Evolutionary conservation across 2,329 filamentous ascomycete genomes (phyloP).

Genomic region (Apiospora kogelbergensis): DNA sequence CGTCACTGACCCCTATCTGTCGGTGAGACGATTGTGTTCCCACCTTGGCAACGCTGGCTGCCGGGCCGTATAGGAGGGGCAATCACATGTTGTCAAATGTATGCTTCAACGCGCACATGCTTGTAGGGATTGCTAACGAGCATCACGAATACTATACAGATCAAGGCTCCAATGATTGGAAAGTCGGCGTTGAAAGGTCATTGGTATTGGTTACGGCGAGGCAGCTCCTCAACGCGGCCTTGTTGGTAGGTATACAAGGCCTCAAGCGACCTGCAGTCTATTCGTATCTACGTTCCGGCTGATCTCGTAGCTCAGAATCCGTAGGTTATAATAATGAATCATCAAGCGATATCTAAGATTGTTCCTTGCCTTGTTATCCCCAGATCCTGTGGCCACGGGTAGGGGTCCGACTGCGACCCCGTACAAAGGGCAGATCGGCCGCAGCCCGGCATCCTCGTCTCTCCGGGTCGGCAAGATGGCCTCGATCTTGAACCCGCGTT

Average conservation of each 20-base stretch:
- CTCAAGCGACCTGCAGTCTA: slow-evolving; percentile 25
- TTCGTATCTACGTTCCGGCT: slow-evolving; percentile 38
- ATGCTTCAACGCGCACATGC: neutral
- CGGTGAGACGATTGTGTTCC: neutral
- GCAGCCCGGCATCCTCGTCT: slow-evolving; percentile 45
- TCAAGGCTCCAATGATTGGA: neutral
- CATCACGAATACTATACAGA: neutral
- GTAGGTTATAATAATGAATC: slow-evolving; percentile 70
- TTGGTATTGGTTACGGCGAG: neutral
- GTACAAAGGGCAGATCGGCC: slow-evolving; percentile 54
- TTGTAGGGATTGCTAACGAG: neutral
- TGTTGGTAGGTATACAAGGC: neutral
- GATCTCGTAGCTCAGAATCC: slow-evolving; percentile 69
- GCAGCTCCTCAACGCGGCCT: neutral
- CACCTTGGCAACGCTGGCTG: neutral
- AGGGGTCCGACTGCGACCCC: slow-evolving; percentile 69
- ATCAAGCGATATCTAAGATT: slow-evolving; percentile 50
- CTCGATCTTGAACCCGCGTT: slow-evolving; percentile 54
- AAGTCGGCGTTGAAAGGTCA: neutral
- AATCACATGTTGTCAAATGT: neutral
- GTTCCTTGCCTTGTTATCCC: neutral
- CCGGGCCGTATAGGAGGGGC: neutral
- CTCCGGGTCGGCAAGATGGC: slow-evolving; percentile 45
- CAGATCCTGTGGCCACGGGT: slow-evolving; percentile 42
- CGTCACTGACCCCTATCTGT: neutral